phyloP scores from a whole-genome alignment of 139 green algal species.

The Klebsormidium nitens region DNA sequence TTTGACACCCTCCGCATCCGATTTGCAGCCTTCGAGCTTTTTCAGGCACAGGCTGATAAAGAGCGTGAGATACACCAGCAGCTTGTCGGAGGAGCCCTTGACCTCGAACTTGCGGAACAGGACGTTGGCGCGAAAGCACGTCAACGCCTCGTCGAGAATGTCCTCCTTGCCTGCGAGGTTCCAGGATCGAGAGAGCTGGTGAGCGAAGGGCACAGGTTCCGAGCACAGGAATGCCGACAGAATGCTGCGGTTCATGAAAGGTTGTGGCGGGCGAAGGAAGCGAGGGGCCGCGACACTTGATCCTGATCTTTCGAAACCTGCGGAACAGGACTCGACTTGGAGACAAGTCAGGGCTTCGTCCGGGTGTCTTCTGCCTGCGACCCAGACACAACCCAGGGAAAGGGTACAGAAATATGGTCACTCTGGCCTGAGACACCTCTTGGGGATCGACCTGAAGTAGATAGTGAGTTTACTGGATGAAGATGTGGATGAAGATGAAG shows the following conservation, averaged over 20 bases:
- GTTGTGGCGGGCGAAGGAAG: background rate
- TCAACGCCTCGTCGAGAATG: conserved; percentile 55
- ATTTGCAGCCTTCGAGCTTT: conserved; percentile 37
- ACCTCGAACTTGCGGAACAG: conserved; percentile 53
- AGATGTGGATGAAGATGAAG: no score
- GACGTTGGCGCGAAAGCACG: conserved; percentile 53
- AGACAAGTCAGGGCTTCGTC: no score
- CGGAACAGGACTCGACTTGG: no score
- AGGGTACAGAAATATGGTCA: no score
- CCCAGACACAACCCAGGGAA: no score
- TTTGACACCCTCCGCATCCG: conserved; percentile 43
- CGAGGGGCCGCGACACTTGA: background rate
- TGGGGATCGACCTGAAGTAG: no score
- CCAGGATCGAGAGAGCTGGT: background rate
- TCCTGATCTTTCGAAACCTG: no score
- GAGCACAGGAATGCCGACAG: background rate
- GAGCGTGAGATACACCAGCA: conserved; percentile 60
- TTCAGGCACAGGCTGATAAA: conserved; percentile 55
- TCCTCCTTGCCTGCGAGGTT: conserved; percentile 41
- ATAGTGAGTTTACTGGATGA: no score
- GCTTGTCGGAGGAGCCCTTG: conserved; percentile 50
- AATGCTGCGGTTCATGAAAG: background rate
- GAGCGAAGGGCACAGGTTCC: background rate
- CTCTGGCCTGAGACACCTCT: no score
- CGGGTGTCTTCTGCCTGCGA: no score